Evolutionary conservation across 305 asterid genomes (phyloP).

Genomic region (Ajuga reptans): DNA sequence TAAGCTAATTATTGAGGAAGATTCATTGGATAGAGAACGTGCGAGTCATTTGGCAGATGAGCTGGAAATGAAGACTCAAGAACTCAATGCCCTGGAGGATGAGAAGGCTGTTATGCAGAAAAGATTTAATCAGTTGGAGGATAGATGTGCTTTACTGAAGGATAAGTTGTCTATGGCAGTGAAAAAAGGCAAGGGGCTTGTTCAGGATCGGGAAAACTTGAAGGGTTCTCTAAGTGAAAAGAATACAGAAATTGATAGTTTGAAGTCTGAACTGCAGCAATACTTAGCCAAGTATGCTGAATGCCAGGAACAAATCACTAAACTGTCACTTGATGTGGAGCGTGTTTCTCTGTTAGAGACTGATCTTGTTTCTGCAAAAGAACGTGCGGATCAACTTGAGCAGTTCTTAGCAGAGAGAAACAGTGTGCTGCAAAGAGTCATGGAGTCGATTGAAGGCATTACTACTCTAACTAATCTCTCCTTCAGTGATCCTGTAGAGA

Average conservation of each 20-base stretch:
- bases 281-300: slow-evolving; percentile 36
- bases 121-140: slow-evolving; percentile 68
- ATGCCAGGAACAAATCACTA: slow-evolving; percentile 53
- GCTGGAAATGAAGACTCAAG: slow-evolving; percentile 40
- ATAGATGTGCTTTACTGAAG: slow-evolving; percentile 61
- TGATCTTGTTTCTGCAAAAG: slow-evolving; percentile 44
- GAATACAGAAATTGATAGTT: slow-evolving; percentile 54
- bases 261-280: slow-evolving; percentile 60
- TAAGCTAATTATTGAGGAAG: slow-evolving; percentile 58
- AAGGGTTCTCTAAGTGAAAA: slow-evolving; percentile 60
- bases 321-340: slow-evolving; percentile 50
- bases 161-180: slow-evolving; percentile 93
- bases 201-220: slow-evolving; percentile 85
- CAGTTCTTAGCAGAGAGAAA: slow-evolving; percentile 67
- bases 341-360: slow-evolving; percentile 51
- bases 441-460: slow-evolving; percentile 62
- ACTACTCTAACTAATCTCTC: slow-evolving; percentile 40
- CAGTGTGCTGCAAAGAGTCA: slow-evolving; percentile 51
- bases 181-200: slow-evolving; percentile 93
- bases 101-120: slow-evolving; percentile 54
- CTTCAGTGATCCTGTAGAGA: slow-evolving; percentile 60
- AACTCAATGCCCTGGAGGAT: slow-evolving; percentile 43
- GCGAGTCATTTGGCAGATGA: slow-evolving; percentile 42
- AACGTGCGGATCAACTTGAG: slow-evolving; percentile 57
- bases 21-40: slow-evolving; percentile 37